Conservation (phyloP, 306 rosid genomes). For the Inga leiocalycina region DNA sequence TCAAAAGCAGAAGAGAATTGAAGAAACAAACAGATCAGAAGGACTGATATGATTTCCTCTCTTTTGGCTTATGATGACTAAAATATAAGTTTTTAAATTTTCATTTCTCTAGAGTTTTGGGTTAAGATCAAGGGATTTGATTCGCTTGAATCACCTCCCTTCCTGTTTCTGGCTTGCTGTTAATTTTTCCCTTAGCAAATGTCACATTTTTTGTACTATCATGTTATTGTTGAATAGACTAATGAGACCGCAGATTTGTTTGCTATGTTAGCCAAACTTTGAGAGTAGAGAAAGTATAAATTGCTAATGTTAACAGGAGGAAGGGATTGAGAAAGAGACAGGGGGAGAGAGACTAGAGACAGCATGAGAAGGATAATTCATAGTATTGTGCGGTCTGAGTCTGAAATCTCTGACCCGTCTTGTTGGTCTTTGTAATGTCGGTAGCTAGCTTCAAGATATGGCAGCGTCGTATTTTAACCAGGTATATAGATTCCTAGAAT, state of each 20-base stretch:
- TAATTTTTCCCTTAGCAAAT: slow-evolving; percentile 1
- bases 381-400: slow-evolving; percentile 48
- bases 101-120: slow-evolving; percentile 24
- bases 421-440: slow-evolving; percentile 42
- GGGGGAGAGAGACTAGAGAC: neutral
- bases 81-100: slow-evolving; percentile 14
- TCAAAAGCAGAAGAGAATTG: neutral
- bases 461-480: slow-evolving; percentile 36
- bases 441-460: slow-evolving; percentile 48
- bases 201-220: slow-evolving; percentile 28
- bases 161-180: neutral
- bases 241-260: slow-evolving; percentile 49
- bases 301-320: neutral
- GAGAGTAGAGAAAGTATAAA: neutral
- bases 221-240: slow-evolving; percentile 38
- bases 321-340: neutral
- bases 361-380: slow-evolving; percentile 49
- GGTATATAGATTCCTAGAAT: slow-evolving; percentile 40
- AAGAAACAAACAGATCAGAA: slow-evolving; percentile 18
- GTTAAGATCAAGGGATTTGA: slow-evolving; percentile 29
- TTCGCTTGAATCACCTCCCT: slow-evolving; percentile 34
- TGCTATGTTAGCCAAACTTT: slow-evolving; percentile 35
- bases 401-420: slow-evolving; percentile 47
- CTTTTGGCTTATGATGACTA: neutral
- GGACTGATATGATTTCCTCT: slow-evolving; percentile 10